A percentile compares a stretch with the other conserved stretches of the same genome.
phyloP scores from a whole-genome alignment of 2,329 filamentous ascomycete species.

The Canariomyces notabilis region DNA sequence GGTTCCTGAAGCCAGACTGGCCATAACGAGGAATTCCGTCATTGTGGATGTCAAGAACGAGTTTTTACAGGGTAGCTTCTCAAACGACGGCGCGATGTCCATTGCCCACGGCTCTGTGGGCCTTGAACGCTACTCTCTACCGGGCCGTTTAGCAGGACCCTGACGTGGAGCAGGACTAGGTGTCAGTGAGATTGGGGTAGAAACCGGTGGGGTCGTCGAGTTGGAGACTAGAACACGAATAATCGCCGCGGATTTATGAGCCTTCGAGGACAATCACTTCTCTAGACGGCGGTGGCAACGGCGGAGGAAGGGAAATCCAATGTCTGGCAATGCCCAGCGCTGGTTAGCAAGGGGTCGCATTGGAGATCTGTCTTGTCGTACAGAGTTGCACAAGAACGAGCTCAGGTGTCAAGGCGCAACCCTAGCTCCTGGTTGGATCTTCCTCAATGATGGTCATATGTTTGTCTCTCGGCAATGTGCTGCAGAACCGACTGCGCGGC shows the following conservation, averaged over 20 bases:
- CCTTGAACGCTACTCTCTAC: conserved; percentile 10
- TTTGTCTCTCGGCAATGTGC: too few species aligned
- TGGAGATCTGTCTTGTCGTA: conserved; percentile 13
- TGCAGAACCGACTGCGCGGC: conserved; percentile 2
- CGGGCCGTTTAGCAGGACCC: conserved; percentile 17
- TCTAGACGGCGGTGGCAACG: neutral
- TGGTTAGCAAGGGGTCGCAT: conserved; percentile 12
- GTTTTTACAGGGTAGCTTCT: neutral
- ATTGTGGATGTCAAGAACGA: conserved; percentile 7
- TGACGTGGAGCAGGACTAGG: neutral
- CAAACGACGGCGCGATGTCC: neutral
- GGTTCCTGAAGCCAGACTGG: neutral
- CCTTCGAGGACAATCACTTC: neutral
- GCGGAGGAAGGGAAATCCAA: neutral
- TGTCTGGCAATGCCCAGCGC: conserved; percentile 2
- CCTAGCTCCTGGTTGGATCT: conserved; percentile 5
- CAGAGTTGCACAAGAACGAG: conserved; percentile 2
- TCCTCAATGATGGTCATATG: too few species aligned
- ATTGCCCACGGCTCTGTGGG: neutral
- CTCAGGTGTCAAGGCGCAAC: conserved; percentile 6
- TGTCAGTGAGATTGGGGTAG: conserved; percentile 5
- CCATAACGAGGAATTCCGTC: conserved; percentile 7
- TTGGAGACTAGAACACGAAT: conserved; percentile 8
- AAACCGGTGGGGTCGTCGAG: conserved; percentile 12
- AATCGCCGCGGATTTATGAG: conserved; percentile 10